Base-by-base conservation (phyloP, 2,329 filamentous ascomycete species). In the Penicillium hesseltinei region DNA sequence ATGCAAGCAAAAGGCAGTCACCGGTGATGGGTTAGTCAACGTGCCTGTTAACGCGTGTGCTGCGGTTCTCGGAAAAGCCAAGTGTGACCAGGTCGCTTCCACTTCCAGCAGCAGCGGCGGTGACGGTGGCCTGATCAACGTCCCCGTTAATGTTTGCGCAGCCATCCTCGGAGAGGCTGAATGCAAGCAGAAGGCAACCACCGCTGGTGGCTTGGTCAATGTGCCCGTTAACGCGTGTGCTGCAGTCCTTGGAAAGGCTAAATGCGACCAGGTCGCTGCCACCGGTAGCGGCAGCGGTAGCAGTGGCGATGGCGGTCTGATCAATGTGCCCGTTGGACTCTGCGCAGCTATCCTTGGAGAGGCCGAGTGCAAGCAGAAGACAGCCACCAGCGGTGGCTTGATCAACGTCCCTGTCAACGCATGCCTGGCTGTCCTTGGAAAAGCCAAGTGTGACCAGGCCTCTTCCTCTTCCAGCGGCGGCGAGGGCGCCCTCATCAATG, bases 311-410 rank as follows among this genome's bases (percentile, higher is more conserved):
- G 44, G 19, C 5, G 6, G 15, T 9, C 56, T 70, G 54, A 69
- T 70, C 54, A 69, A 58, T 35, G 63, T 70, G 0, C 68, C 68
- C 27, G 54, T 70, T 53, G 66, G 66, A 43, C 31, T 67, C 45
- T 70, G 68, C 51, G 58, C 67, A 29, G 65, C 67, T 51, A 63
- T 69, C 15, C 68, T 70, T 27, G 68, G 68, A 25, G 62, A 68
- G 42, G 59, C 58, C 17, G 51, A 66, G 29, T 70, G 68, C 61
- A 15, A 70, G 21, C 67, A 69, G 51, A 48, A 63, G 44, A 58
- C 39, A 50, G 17, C 49, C 29, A 36, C 58, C 40, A 52, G 50
- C 27, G 15, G 15, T 4, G 68, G 68, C 8, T 47, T 70, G 50
- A 62, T 70, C 56, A 64, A 63, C n/a, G 62, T 70, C 1, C 68